Base-by-base conservation (phyloP, 2,329 filamentous ascomycete species). In the Purpureocillium takamizusanense region DNA sequence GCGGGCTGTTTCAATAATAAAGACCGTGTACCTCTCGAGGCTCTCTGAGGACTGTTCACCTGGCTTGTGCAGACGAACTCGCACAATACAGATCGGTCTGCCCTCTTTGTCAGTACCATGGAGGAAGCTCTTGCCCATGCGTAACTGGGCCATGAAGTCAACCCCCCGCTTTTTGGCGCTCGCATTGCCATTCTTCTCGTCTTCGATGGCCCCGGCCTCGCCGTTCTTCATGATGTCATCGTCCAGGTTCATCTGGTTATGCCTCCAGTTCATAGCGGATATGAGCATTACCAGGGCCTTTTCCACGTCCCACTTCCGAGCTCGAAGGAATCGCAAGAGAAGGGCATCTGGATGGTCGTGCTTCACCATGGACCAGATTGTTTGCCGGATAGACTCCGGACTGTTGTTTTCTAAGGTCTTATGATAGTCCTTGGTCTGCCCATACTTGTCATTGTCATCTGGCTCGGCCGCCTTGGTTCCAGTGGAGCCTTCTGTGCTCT, bases 251-350 rank as follows among this genome's bases (percentile, higher is more conserved):
- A 92, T 83, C 42, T 94, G 86, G 29, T 74, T 70, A 40, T 79
- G 66, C 47, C 92, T 79, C 92, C 92, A 98, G 58, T 86, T 83
- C 76, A 97, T 86, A 1, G 92, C 95, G 3, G 87, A 87, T 32
- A 98, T 75, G 59, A 95, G 67, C 92, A 98, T 98, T 48, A 95
- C 75, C 18, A 97, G 71, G 4, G 92, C 92, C 57, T 87, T 88
- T 37, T 95, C 83, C 14, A 95, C 80, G 55, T 98, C 87, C 92
- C 92, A 98, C 63, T 94, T 94, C 33, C 88, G 74, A n/a, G 88
- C 88, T 37, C 88, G 74, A 40, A 95, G 67, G 60, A 94, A 95
- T 31, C 88, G 79, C 41, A 95, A 65, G 13, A 90, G 65, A 14
- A 94, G 67, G 3, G 82, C 83, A 62, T 98, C 92, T 0, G 92